Conservation (phyloP, 306 rosid species). For the Rosa persica region DNA sequence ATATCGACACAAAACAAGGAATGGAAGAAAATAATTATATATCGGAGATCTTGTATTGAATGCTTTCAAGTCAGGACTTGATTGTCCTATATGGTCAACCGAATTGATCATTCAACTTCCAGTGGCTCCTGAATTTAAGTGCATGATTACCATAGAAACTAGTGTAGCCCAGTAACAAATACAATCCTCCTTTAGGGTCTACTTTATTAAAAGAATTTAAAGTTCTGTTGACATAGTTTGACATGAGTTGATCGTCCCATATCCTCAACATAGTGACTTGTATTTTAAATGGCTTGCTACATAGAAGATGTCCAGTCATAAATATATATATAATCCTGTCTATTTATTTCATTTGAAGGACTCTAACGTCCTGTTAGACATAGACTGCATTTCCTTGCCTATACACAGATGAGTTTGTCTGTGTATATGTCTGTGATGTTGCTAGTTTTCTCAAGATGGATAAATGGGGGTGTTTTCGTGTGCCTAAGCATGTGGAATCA, state of each 20-base stretch:
- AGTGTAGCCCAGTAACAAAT: background rate
- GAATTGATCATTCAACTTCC: background rate
- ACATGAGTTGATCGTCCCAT: background rate
- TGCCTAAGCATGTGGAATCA: background rate
- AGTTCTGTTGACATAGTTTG: background rate
- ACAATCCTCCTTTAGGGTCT: background rate
- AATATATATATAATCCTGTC: background rate
- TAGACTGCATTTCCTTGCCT: background rate
- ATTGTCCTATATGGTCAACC: background rate
- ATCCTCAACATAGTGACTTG: background rate
- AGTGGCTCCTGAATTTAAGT: background rate
- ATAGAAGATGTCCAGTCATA: background rate
- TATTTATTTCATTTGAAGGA: background rate
- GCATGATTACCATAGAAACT: background rate
- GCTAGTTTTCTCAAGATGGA: background rate
- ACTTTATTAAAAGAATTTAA: background rate
- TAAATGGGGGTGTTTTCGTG: background rate
- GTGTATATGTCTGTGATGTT: background rate
- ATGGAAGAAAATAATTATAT: background rate
- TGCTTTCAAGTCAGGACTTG: background rate
- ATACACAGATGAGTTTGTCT: background rate
- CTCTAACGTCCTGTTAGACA: background rate
- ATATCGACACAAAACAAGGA: constrained; percentile 4
- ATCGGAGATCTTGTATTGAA: constrained; percentile 1
- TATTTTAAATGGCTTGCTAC: background rate